Percentiles rank a stretch among this genome's conserved stretches.
These are phyloP conservation scores for Lotmaria passim DNA, from an alignment of 208 protist species.

Conservation along the genomic window DNA sequence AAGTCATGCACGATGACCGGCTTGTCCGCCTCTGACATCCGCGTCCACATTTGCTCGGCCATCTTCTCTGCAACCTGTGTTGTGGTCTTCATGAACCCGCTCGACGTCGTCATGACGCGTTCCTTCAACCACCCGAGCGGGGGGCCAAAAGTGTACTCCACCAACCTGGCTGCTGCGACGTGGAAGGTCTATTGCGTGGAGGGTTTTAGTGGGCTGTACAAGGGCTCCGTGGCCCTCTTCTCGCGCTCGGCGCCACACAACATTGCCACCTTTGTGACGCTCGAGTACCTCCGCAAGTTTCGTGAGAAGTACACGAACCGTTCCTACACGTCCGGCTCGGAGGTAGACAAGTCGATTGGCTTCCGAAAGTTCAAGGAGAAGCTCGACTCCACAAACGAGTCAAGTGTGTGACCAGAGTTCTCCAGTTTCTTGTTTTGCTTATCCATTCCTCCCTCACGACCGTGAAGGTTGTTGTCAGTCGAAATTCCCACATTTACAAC, in stretches of 20 bases:
- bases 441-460: background rate
- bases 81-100: conserved; percentile 53
- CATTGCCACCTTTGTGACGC: conserved; percentile 59
- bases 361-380: conserved; percentile 24
- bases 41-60: conserved; percentile 54
- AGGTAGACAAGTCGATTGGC: conserved; percentile 42
- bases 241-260: conserved; percentile 67
- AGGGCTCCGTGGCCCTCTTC: conserved; percentile 63
- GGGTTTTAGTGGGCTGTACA: conserved; percentile 74
- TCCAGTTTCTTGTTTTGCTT: background rate
- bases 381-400: conserved; percentile 15
- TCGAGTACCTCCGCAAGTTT: conserved; percentile 59
- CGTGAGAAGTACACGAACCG: conserved; percentile 51
- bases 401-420: background rate
- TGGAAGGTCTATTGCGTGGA: conserved; percentile 61
- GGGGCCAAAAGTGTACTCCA: conserved; percentile 31
- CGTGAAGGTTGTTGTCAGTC: too few species aligned
- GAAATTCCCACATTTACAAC: too few species aligned
- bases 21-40: conserved; percentile 36
- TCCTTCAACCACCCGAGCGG: conserved; percentile 48
- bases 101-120: conserved; percentile 75
- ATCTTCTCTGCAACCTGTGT: conserved; percentile 39
- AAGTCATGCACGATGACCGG: conserved; percentile 16
- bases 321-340: conserved; percentile 60
- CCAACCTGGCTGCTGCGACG: conserved; percentile 37